phyloP scores from a whole-genome alignment of 495 filamentous ascomycete genomes.

The Penicillium longicatenatum region DNA sequence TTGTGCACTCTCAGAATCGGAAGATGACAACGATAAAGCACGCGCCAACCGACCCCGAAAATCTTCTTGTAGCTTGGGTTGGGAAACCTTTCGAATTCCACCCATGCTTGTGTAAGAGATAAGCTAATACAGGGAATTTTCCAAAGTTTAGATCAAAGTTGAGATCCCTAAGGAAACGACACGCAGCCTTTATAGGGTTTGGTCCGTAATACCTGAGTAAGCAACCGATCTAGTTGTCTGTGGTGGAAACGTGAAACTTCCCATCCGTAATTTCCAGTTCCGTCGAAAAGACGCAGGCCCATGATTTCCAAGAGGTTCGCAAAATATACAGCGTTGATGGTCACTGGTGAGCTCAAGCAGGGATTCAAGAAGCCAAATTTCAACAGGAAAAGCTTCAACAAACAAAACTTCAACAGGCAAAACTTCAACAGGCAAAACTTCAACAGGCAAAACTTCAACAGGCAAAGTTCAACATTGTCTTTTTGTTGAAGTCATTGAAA shows the following conservation, averaged over 20 bases:
- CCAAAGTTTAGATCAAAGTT: neutral
- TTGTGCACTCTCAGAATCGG: conserved; percentile 1
- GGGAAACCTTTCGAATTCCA: neutral
- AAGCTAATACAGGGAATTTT: neutral
- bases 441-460: neutral
- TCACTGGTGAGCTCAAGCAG: no score
- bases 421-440: neutral
- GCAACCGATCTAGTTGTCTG: neutral
- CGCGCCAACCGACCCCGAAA: conserved; percentile 3
- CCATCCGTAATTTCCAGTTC: no score
- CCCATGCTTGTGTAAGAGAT: neutral
- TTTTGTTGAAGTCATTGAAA: no score
- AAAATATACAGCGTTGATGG: no score
- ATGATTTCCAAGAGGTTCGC: no score
- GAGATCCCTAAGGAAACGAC: neutral
- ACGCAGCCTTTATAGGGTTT: neutral
- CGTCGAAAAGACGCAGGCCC: no score
- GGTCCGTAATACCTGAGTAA: neutral
- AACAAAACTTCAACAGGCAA: no score
- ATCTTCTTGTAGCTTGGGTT: neutral
- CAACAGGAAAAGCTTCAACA: no score
- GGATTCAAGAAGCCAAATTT: no score
- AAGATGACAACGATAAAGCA: conserved; percentile 4
- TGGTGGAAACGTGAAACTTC: neutral
- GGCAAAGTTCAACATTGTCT: neutral